Conservation (phyloP, 768 basidiomycete genomes). For the Lentinus brumalis region DNA sequence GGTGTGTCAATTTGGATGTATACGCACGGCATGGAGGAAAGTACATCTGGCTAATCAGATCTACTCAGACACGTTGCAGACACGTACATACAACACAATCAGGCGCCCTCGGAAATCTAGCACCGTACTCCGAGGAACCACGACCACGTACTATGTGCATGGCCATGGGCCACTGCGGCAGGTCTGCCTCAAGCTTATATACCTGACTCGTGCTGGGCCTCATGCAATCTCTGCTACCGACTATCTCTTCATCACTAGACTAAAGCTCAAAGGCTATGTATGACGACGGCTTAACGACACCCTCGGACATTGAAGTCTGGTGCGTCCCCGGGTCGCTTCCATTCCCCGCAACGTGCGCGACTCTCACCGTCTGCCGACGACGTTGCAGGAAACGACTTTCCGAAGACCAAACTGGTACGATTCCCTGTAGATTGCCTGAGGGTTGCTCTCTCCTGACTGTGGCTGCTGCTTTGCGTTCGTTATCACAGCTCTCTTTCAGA, state of each 20-base stretch:
- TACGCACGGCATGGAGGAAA: no score
- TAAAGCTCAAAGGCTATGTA: slow-evolving; percentile 16
- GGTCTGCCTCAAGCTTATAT: slow-evolving; percentile 4
- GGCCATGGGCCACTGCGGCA: slow-evolving; percentile 10
- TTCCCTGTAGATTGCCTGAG: neutral
- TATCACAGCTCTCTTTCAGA: slow-evolving; percentile 33
- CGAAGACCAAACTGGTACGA: slow-evolving; percentile 37
- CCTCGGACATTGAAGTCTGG: slow-evolving; percentile 22
- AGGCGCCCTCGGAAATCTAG: no score
- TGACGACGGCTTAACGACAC: slow-evolving; percentile 13
- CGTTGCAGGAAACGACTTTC: slow-evolving; percentile 34
- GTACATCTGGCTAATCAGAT: no score
- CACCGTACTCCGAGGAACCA: no score
- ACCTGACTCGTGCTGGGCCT: neutral
- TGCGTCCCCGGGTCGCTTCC: slow-evolving; percentile 11
- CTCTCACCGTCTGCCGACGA: neutral
- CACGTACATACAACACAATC: no score
- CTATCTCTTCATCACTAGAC: neutral
- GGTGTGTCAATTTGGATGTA: no score
- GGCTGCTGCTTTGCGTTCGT: neutral
- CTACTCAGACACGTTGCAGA: no score
- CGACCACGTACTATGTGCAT: no score
- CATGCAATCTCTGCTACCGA: slow-evolving; percentile 11
- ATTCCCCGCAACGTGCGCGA: neutral
- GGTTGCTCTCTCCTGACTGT: neutral